Evolutionary conservation across 1,284 basidiomycete species (phyloP).

Genomic region (Gastroboletus turbinatus): DNA sequence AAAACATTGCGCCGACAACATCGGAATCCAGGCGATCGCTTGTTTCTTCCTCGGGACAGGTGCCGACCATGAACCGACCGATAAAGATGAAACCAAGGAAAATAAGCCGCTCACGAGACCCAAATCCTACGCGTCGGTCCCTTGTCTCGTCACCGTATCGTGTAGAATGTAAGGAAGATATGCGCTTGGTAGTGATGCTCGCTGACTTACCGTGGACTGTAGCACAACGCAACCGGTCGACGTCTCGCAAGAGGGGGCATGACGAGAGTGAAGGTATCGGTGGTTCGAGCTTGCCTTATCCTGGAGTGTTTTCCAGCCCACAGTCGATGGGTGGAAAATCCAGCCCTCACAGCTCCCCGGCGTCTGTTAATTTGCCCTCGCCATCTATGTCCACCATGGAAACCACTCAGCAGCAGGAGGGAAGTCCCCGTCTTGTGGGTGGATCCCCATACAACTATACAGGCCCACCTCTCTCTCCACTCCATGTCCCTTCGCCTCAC

Average conservation of each 20-base stretch:
- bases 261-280: slow-evolving; percentile 57
- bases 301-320: slow-evolving; percentile 54
- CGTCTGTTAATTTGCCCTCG: slow-evolving; percentile 68
- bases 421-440: slow-evolving; percentile 43
- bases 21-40: slow-evolving; percentile 51
- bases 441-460: slow-evolving; percentile 41
- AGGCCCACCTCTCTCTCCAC: slow-evolving; percentile 48
- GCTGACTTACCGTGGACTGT: slow-evolving; percentile 32
- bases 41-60: slow-evolving; percentile 28
- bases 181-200: slow-evolving; percentile 6
- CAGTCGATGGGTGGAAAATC: slow-evolving; percentile 42
- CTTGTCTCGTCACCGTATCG: slow-evolving; percentile 65
- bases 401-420: slow-evolving; percentile 41
- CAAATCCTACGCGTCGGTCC: slow-evolving; percentile 55
- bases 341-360: slow-evolving; percentile 73
- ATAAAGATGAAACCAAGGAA: slow-evolving; percentile 55
- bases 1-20: slow-evolving; percentile 36
- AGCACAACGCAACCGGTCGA: slow-evolving; percentile 68
- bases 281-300: slow-evolving; percentile 39
- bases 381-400: slow-evolving; percentile 51
- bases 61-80: slow-evolving; percentile 42
- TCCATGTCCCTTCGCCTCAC: slow-evolving; percentile 49
- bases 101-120: slow-evolving; percentile 60
- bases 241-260: slow-evolving; percentile 68
- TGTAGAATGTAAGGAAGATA: slow-evolving; percentile 55